These are phyloP conservation scores for Epichloe brachyelytri DNA, from an alignment of 2,329 filamentous ascomycete genomes.

Conservation along the genomic window DNA sequence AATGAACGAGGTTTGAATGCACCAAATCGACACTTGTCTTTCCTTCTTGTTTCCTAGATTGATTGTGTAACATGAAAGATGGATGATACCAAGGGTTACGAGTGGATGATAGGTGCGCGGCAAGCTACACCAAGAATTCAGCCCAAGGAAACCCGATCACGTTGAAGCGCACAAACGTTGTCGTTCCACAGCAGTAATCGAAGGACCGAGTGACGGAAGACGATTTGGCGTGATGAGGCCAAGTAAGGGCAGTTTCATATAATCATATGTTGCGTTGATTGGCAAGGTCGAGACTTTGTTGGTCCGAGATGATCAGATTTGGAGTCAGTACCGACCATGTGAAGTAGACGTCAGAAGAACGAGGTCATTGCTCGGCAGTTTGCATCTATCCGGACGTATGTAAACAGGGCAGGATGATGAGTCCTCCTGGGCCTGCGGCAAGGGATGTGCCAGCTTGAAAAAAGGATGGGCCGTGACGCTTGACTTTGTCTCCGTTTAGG, in stretches of 20 bases:
- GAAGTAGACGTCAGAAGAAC: not conserved
- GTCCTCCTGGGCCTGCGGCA: not conserved
- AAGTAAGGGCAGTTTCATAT: not conserved
- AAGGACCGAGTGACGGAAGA: not conserved
- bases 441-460: not conserved
- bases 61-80: not conserved
- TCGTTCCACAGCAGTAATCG: not conserved
- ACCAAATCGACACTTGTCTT: slow-evolving; percentile 2
- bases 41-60: not conserved
- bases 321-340: not conserved
- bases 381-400: too few relatives aligned
- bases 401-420: not conserved
- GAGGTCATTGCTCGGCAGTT: not conserved
- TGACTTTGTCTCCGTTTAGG: not conserved
- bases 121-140: slow-evolving; percentile 1
- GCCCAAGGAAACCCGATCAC: slow-evolving; percentile 1
- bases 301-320: not conserved
- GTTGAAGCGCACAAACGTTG: not conserved
- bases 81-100: not conserved
- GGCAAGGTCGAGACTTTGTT: not conserved
- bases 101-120: not conserved
- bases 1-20: not conserved
- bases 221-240: not conserved
- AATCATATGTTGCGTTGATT: not conserved
- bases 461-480: not conserved